Conservation (phyloP, 805 yeast genomes). For the Maudiozyma turicensis region DNA sequence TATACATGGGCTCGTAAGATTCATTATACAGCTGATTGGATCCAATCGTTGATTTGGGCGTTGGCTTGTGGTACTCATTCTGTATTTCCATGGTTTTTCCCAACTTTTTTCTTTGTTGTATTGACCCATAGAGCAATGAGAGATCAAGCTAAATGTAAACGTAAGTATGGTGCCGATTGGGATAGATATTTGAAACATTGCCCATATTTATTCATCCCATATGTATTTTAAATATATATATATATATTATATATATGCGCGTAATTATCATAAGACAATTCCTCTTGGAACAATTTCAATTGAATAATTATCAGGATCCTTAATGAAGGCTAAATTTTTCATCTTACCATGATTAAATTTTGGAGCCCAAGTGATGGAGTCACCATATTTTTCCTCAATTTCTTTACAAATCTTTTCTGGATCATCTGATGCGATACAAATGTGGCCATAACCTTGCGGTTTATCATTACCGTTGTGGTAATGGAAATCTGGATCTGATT, state of each 20-base stretch:
- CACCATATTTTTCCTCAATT: constrained; percentile 37
- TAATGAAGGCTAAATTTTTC: constrained; percentile 58
- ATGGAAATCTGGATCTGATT: constrained; percentile 57
- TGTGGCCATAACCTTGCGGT: constrained; percentile 80
- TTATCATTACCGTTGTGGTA: constrained; percentile 80
- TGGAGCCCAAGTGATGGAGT: constrained; percentile 47
- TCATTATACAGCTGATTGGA: constrained; percentile 90
- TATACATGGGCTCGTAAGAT: constrained; percentile 84
- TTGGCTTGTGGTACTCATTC: constrained; percentile 78
- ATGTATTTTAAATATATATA: constrained; percentile 41
- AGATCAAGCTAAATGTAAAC: constrained; percentile 73
- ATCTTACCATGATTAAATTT: constrained; percentile 47
- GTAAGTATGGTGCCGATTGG: constrained; percentile 93
- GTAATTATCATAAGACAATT: background rate
- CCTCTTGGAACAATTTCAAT: constrained; percentile 55
- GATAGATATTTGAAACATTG: constrained; percentile 72
- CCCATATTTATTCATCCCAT: constrained; percentile 88
- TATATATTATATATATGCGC: background rate
- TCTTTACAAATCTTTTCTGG: constrained; percentile 40
- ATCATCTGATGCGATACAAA: constrained; percentile 60
- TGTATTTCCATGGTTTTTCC: constrained; percentile 93
- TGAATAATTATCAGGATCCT: constrained; percentile 87
- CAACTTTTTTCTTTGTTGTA: constrained; percentile 76
- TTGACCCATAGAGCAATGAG: constrained; percentile 81
- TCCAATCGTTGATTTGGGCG: constrained; percentile 85